phyloP scores from a whole-genome alignment of 2,329 filamentous ascomycete genomes.

The Pseudocercospora ulei region DNA sequence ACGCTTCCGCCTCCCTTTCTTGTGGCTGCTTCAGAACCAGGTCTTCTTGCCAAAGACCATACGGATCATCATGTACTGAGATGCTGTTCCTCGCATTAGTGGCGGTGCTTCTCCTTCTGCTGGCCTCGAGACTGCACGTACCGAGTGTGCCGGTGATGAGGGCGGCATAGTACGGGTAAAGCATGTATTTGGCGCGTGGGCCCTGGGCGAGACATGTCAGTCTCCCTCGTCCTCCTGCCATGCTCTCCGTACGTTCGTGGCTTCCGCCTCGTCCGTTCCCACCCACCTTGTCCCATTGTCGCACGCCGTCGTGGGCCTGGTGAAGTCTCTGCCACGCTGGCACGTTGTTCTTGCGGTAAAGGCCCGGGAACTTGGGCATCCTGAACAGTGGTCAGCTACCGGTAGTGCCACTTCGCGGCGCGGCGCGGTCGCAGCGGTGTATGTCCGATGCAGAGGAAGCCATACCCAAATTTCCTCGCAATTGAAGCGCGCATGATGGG shows the following conservation, averaged over 20 bases:
- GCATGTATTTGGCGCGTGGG: conserved; percentile 54
- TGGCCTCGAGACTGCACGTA: conserved; percentile 40
- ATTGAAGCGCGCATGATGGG: conserved; percentile 17
- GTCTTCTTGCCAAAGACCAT: conserved; percentile 70
- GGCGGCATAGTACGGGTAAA: conserved; percentile 58
- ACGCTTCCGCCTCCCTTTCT: not conserved
- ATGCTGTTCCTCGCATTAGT: conserved; percentile 29
- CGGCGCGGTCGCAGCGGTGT: conserved; percentile 5
- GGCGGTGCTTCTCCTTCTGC: not conserved
- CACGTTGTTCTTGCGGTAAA: conserved; percentile 68
- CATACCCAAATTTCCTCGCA: conserved; percentile 14
- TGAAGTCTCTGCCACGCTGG: conserved; percentile 64
- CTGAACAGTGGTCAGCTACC: conserved; percentile 11
- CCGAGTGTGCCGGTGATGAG: conserved; percentile 40
- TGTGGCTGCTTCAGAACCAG: conserved; percentile 44
- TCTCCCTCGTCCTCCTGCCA: conserved; percentile 6
- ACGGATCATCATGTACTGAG: conserved; percentile 63
- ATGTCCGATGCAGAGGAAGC: not conserved
- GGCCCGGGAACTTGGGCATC: conserved; percentile 30
- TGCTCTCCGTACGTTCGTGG: not conserved
- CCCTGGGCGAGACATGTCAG: conserved; percentile 40
- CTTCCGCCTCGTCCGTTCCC: not conserved
- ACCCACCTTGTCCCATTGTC: conserved; percentile 71
- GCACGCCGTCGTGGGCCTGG: conserved; percentile 61
- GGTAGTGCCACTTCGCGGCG: not conserved